Evolutionary conservation across 2,329 filamentous ascomycete species (phyloP), one percentile per base, ranked within the genome.

Genomic region (Hypoxylon sp.): DNA sequence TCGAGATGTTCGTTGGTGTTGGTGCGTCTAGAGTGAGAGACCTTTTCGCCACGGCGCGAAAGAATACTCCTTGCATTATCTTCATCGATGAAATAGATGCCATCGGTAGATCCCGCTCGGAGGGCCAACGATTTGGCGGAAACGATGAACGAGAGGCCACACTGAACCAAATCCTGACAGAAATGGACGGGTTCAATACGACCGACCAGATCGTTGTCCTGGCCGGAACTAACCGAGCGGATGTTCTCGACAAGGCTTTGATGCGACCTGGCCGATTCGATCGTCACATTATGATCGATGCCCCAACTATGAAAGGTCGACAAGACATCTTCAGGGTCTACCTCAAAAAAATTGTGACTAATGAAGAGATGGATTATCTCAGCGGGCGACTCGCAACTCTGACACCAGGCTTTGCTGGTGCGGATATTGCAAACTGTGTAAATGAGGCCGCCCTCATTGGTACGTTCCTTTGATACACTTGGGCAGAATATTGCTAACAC

Each of bases 51-150:
- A 97, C 92, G 71, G 95, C 95, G 17, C 89, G 95, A 61, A 98
- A 98, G 84, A 97, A 92, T 79, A 92, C 95, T 0, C 95, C 95
- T 3, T 99, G 95, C 80, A 99, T 99, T 79, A 96, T 99, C 79
- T 99, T 99, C 83, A 98, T 99, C 70, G 95, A 99, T 76, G 95
- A 99, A 79, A 99, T 99, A 72, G 95, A 99, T 77, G 95, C 95
- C 60, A 97, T 99, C 73, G 95, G 95, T 71, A 93, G 94, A 76
- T 91, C 94, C 57, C 88, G 95, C 80, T 85, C 89, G 20, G 96
- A 97, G 75, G 87, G 90, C 34, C 91, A 90, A 48, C 80, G 81
- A 11, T 92, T 92, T 61, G 91, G 94, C 68, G 95, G 95, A 65
- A 98, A 98, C 74, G 95, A 99, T 75, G 95, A 99, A 81, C 91